phyloP scores from a whole-genome alignment of 305 asterid species.

The Ilex paraguariensis region DNA sequence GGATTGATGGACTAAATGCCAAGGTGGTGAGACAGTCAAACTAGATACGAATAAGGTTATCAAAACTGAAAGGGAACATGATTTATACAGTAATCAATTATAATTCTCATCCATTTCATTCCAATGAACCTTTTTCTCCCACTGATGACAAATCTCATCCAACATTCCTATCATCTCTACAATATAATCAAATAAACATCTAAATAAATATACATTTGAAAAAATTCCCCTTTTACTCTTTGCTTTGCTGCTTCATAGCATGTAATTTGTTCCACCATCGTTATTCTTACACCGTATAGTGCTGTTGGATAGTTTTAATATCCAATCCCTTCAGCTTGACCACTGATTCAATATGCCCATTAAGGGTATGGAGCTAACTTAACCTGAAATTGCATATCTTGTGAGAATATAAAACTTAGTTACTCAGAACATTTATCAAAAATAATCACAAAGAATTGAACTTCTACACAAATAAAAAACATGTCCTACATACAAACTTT shows the following conservation, averaged over 20 bases:
- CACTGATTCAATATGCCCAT: conserved; percentile 78
- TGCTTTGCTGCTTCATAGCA: not conserved
- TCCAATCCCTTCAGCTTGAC: conserved; percentile 76
- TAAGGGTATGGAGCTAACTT: conserved; percentile 67
- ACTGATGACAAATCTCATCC: conserved; percentile 5
- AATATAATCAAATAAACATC: not conserved
- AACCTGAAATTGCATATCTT: conserved; percentile 33
- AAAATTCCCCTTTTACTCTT: not conserved
- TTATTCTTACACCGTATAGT: conserved; percentile 47
- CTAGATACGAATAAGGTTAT: too few species aligned
- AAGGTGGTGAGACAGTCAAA: too few species aligned
- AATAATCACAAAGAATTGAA: too few species aligned
- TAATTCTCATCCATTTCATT: too few species aligned
- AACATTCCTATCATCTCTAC: not conserved
- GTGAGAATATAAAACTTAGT: conserved; percentile 7
- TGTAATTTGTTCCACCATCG: not conserved
- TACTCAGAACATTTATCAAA: too few species aligned
- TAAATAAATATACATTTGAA: too few species aligned
- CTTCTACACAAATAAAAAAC: too few species aligned
- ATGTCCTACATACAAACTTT: too few species aligned
- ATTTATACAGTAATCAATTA: too few species aligned
- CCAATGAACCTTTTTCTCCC: too few species aligned
- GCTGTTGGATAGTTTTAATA: conserved; percentile 62
- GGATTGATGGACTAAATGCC: too few species aligned
- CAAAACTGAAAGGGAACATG: too few species aligned